Conservation (phyloP, 305 asterid genomes). For the Andrographis paniculata region DNA sequence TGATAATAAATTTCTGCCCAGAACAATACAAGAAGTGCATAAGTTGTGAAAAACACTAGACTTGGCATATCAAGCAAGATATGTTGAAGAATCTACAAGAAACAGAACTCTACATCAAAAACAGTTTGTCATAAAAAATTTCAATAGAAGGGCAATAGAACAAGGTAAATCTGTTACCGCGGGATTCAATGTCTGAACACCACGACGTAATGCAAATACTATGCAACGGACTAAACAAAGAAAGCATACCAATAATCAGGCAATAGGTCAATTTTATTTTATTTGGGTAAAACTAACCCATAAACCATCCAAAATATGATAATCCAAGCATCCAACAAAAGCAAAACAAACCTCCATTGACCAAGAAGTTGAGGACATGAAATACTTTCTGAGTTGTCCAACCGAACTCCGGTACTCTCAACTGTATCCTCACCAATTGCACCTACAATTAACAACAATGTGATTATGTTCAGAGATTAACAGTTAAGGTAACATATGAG, state of each 20-base stretch:
- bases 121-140: neutral
- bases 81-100: conserved; percentile 72
- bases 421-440: conserved; percentile 86
- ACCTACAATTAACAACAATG: conserved; percentile 35
- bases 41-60: conserved; percentile 39
- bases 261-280: too few species aligned
- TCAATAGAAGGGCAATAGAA: neutral
- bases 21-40: conserved; percentile 79
- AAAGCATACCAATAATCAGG: neutral
- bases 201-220: conserved; percentile 65
- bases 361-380: conserved; percentile 90
- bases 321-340: neutral
- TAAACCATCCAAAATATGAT: neutral
- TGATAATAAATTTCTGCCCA: conserved; percentile 98
- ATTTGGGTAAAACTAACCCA: neutral
- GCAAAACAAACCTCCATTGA: conserved; percentile 65
- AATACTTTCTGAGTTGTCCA: conserved; percentile 99
- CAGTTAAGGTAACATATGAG: neutral
- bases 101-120: conserved; percentile 15
- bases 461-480: neutral
- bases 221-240: conserved; percentile 60
- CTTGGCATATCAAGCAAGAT: conserved; percentile 93
- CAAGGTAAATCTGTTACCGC: conserved; percentile 42
- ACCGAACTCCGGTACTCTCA: conserved; percentile 96
- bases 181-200: conserved; percentile 59